Conservation (phyloP, 2,329 filamentous ascomycete species). For the Calcarisporium arbuscula region DNA sequence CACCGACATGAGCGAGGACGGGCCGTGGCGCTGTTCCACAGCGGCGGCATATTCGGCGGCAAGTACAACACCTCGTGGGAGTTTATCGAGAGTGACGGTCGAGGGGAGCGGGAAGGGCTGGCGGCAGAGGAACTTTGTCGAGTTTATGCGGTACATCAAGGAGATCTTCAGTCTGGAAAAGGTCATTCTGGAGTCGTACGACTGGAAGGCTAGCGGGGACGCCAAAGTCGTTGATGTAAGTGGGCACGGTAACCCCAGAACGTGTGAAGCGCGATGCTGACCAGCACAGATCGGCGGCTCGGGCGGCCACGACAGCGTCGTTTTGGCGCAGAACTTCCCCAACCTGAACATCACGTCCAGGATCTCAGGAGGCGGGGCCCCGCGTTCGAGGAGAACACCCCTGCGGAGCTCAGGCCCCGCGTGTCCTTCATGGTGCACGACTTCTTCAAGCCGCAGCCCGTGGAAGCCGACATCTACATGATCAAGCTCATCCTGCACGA, state of each 20-base stretch:
- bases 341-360: conserved; percentile 37
- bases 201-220: conserved; percentile 29
- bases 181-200: conserved; percentile 24
- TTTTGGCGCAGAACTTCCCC: conserved; percentile 33
- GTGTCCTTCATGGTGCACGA: conserved; percentile 30
- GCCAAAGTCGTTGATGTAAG: conserved; percentile 35
- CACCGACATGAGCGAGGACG: conserved; percentile 28
- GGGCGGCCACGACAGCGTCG: conserved; percentile 24
- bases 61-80: conserved; percentile 30
- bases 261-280: background rate
- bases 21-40: conserved; percentile 29
- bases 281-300: background rate
- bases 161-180: conserved; percentile 31
- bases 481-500: conserved; percentile 50
- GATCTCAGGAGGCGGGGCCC: conserved; percentile 33
- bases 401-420: conserved; percentile 23
- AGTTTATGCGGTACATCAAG: conserved; percentile 33
- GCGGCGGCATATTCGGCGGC: conserved; percentile 19
- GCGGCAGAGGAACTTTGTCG: conserved; percentile 31
- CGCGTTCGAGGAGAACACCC: conserved; percentile 28
- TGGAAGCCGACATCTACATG: conserved; percentile 42
- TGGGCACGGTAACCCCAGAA: conserved; percentile 6
- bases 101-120: conserved; percentile 30
- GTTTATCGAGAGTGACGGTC: conserved; percentile 32
- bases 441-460: conserved; percentile 32